These are phyloP conservation scores for Hypoxylon intermedium DNA, from an alignment of 495 filamentous ascomycete species.

Conservation along the genomic window DNA sequence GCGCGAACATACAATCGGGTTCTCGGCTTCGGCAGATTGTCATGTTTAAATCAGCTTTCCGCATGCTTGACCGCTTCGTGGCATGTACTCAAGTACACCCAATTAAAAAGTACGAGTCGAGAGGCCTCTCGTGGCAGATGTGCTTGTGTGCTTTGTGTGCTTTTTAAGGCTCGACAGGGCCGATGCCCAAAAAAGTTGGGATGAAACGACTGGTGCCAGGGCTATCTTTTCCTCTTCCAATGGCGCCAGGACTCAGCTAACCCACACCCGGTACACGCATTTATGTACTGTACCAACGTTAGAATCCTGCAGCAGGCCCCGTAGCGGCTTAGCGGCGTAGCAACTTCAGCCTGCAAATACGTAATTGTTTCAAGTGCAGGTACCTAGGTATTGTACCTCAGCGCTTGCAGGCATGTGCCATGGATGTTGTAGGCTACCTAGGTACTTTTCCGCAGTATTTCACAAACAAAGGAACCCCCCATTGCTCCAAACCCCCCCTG, in stretches of 20 bases:
- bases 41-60: not conserved
- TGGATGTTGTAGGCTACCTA: not conserved
- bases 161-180: conserved; percentile 29
- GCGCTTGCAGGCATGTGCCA: conserved; percentile 8
- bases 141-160: conserved; percentile 4
- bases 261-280: conserved; percentile 16
- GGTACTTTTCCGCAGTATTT: too few relatives aligned
- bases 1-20: too few relatives aligned
- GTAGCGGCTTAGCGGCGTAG: too few relatives aligned
- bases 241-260: conserved; percentile 23
- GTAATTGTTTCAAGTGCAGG: conserved; percentile 10
- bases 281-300: too few relatives aligned
- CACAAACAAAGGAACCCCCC: conserved; percentile 21
- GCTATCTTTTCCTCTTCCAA: conserved; percentile 10
- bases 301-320: not conserved
- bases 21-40: too few relatives aligned
- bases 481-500: conserved; percentile 29
- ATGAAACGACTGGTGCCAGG: conserved; percentile 29
- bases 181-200: conserved; percentile 33
- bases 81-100: conserved; percentile 27
- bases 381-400: conserved; percentile 2
- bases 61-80: conserved; percentile 18
- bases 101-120: conserved; percentile 39
- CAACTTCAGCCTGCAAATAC: conserved; percentile 9
- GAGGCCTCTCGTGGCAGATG: conserved; percentile 32